A percentile compares a stretch with the other conserved stretches of the same genome.
These are phyloP conservation scores for Aspergillus steynii DNA, from an alignment of 495 filamentous ascomycete species.

Conservation along the genomic window DNA sequence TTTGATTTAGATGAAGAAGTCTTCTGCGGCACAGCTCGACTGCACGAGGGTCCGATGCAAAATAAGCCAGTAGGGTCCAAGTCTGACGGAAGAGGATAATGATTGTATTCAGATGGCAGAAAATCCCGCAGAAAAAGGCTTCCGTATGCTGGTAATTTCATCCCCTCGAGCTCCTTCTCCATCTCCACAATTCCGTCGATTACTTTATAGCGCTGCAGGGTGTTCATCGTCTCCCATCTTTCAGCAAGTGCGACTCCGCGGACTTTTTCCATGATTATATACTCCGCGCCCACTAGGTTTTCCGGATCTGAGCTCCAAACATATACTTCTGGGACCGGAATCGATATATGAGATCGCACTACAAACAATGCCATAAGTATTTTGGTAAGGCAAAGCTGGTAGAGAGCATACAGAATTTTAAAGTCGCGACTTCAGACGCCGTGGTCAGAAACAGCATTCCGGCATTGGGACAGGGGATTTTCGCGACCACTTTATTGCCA, in stretches of 20 bases:
- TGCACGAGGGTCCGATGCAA: constrained; percentile 22
- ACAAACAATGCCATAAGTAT: constrained; percentile 39
- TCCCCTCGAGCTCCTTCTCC: constrained; percentile 25
- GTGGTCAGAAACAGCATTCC: constrained; percentile 32
- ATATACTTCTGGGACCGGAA: constrained; percentile 30
- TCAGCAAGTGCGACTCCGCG: constrained; percentile 21
- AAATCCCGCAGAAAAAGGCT: constrained; percentile 26
- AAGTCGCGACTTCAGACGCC: constrained; percentile 42
- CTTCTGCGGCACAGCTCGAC: constrained; percentile 13
- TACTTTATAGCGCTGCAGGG: constrained; percentile 21
- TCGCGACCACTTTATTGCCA: constrained; percentile 34
- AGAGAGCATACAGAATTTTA: constrained; percentile 33
- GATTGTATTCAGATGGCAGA: constrained; percentile 9
- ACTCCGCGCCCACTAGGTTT: constrained; percentile 36
- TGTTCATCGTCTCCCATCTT: constrained; percentile 25
- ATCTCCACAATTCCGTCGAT: constrained; percentile 28
- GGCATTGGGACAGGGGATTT: constrained; percentile 39
- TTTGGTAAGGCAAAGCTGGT: background rate
- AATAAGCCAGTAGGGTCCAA: constrained; percentile 18
- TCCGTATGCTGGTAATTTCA: constrained; percentile 28
- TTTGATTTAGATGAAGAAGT: constrained; percentile 4
- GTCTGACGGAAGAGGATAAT: constrained; percentile 15
- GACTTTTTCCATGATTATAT: constrained; percentile 37
- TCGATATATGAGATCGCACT: constrained; percentile 22
- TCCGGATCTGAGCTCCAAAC: constrained; percentile 27